Percentiles rank a stretch among this genome's conserved stretches.
These are phyloP conservation scores for Przewalskia tangutica DNA, from an alignment of 257 asterid species.

Conservation along the genomic window DNA sequence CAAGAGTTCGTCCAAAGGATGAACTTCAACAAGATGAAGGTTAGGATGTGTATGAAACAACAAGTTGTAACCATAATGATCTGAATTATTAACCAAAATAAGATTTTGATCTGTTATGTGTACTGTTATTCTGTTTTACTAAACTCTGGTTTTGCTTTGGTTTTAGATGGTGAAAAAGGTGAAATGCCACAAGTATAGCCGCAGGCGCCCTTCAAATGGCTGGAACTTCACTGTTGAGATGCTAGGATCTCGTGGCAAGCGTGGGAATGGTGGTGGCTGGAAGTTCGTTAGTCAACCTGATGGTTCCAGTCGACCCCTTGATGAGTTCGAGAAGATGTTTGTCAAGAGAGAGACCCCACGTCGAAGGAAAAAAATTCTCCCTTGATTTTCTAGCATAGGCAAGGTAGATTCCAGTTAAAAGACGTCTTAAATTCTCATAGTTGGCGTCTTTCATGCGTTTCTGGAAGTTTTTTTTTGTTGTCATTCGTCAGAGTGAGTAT, in stretches of 20 bases:
- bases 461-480: not conserved
- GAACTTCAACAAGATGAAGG: conserved; percentile 87
- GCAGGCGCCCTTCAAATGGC: too few species aligned
- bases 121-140: not conserved
- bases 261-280: conserved; percentile 88
- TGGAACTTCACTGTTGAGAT: conserved; percentile 84
- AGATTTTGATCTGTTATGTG: not conserved
- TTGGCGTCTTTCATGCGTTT: not conserved
- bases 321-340: conserved; percentile 75
- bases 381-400: conserved; percentile 17
- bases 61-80: not conserved
- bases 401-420: not conserved
- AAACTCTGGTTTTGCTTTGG: not conserved
- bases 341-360: conserved; percentile 85
- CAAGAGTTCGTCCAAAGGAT: conserved; percentile 72
- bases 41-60: conserved; percentile 9
- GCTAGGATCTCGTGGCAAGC: conserved; percentile 62
- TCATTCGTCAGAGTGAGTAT: not conserved
- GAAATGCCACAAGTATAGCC: conserved; percentile 63
- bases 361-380: conserved; percentile 51
- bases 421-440: not conserved
- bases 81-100: not conserved
- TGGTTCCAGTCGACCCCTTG: conserved; percentile 83
- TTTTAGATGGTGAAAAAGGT: conserved; percentile 59
- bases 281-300: conserved; percentile 65